Evolutionary conservation across 305 asterid genomes (phyloP).

Genomic region (Solanum chacoense): DNA sequence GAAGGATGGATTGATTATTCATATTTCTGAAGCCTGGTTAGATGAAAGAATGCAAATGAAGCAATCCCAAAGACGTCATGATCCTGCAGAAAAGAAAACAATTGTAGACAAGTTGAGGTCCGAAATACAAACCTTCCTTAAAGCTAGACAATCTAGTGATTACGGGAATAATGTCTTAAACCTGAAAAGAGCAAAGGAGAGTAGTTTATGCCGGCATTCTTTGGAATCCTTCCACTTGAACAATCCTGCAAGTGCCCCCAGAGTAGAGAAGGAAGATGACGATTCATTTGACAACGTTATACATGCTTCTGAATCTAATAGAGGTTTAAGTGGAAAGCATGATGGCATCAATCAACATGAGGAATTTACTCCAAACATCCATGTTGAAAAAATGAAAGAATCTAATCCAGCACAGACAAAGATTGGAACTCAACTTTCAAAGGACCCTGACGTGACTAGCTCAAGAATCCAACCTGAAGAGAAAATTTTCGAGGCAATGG

Average conservation of each 20-base stretch:
- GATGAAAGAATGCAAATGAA: slow-evolving; percentile 74
- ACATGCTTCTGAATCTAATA: slow-evolving; percentile 11
- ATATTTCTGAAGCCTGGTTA: slow-evolving; percentile 88
- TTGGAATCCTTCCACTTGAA: slow-evolving; percentile 41
- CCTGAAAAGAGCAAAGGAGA: slow-evolving; percentile 11
- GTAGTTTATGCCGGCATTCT: slow-evolving; percentile 18
- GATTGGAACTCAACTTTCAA: slow-evolving; percentile 7
- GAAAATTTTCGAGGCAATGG: not conserved
- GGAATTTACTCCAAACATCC: slow-evolving; percentile 5
- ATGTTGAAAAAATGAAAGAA: slow-evolving; percentile 2
- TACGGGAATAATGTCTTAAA: slow-evolving; percentile 4
- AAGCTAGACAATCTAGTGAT: slow-evolving; percentile 26
- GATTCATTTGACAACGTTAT: slow-evolving; percentile 22
- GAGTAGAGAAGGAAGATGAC: slow-evolving; percentile 34
- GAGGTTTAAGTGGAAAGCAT: slow-evolving; percentile 18
- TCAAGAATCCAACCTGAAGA: slow-evolving; percentile 15
- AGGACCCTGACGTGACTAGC: slow-evolving; percentile 9
- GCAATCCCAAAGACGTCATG: slow-evolving; percentile 25
- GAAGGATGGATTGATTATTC: slow-evolving; percentile 52
- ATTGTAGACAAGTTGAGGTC: slow-evolving; percentile 47
- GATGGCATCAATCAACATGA: slow-evolving; percentile 6
- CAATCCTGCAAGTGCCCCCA: slow-evolving; percentile 52
- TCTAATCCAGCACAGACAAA: slow-evolving; percentile 13
- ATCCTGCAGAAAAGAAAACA: slow-evolving; percentile 33
- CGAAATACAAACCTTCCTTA: slow-evolving; percentile 66